Evolutionary conservation across 2,329 filamentous ascomycete species (phyloP).

Genomic region (Pezicula neosporulosa): DNA sequence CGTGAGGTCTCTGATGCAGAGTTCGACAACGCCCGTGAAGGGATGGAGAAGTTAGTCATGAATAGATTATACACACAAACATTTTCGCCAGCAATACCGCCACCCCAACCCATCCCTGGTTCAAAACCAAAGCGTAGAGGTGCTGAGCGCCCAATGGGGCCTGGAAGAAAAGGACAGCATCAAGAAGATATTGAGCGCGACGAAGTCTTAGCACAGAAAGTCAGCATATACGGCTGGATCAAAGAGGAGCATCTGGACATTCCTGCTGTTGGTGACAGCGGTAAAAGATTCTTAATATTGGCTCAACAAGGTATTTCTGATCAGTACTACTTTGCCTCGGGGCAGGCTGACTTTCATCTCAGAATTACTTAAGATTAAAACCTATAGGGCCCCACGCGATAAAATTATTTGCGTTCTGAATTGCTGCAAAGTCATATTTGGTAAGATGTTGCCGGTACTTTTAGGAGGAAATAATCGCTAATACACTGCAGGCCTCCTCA

Average conservation of each 20-base stretch:
- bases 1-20: constrained; percentile 91
- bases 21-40: constrained; percentile 96
- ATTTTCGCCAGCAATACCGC: constrained; percentile 88
- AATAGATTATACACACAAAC: constrained; percentile 94
- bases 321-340: neutral
- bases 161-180: constrained; percentile 89
- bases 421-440: constrained; percentile 99
- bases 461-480: constrained; percentile 7
- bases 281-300: constrained; percentile 80
- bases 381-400: constrained; percentile 92
- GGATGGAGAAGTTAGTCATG: constrained; percentile 99
- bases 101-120: constrained; percentile 69
- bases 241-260: constrained; percentile 93
- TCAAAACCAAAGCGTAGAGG: constrained; percentile 66
- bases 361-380: constrained; percentile 95
- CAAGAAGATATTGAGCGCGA: constrained; percentile 97
- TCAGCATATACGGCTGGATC: constrained; percentile 95
- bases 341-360: constrained; percentile 22
- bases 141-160: constrained; percentile 66
- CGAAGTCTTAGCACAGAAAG: constrained; percentile 93
- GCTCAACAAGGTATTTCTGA: constrained; percentile 72
- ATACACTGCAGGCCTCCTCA: constrained; percentile 64
- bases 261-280: constrained; percentile 76
- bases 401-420: constrained; percentile 98
- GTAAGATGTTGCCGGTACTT: constrained; percentile 39